Percentiles rank a stretch among this genome's conserved stretches.
Conservation (phyloP, 1,284 basidiomycete genomes). For the Kwoniella shivajii region DNA sequence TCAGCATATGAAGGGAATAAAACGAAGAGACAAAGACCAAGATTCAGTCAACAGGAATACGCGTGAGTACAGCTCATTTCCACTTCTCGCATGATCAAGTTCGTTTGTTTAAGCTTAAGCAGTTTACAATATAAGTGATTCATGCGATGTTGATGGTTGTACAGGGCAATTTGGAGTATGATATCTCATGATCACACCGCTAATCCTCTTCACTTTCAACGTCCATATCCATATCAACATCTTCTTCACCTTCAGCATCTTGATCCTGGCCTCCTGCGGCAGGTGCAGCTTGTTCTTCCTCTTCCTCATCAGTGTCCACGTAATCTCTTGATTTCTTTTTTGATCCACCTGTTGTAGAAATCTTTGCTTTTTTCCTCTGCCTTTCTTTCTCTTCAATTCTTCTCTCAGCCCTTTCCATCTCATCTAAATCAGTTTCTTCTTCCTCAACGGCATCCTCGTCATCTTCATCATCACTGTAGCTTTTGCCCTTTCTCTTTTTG, state of each 20-base stretch:
- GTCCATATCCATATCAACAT: conserved; percentile 47
- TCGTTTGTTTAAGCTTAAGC: not conserved
- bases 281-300: conserved; percentile 24
- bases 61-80: not conserved
- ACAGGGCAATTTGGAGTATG: too few species aligned
- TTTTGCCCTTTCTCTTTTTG: conserved; percentile 30
- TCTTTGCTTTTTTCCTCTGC: conserved; percentile 38
- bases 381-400: conserved; percentile 37
- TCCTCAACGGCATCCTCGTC: conserved; percentile 13
- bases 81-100: not conserved
- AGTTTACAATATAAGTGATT: too few species aligned
- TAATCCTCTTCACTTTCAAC: conserved; percentile 51
- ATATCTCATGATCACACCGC: too few species aligned
- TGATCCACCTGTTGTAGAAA: conserved; percentile 15
- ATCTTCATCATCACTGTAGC: conserved; percentile 21
- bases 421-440: conserved; percentile 31
- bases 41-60: too few species aligned
- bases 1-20: too few species aligned
- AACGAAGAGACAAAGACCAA: too few species aligned
- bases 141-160: not conserved
- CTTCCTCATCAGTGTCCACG: conserved; percentile 40
- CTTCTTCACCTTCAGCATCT: conserved; percentile 31
- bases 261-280: conserved; percentile 14
- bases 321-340: conserved; percentile 34
- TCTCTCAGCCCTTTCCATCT: conserved; percentile 43